Evolutionary conservation across 495 filamentous ascomycete species (phyloP), one percentile per base, ranked within the genome.

Genomic region (Trichocladium uniseriatum): DNA sequence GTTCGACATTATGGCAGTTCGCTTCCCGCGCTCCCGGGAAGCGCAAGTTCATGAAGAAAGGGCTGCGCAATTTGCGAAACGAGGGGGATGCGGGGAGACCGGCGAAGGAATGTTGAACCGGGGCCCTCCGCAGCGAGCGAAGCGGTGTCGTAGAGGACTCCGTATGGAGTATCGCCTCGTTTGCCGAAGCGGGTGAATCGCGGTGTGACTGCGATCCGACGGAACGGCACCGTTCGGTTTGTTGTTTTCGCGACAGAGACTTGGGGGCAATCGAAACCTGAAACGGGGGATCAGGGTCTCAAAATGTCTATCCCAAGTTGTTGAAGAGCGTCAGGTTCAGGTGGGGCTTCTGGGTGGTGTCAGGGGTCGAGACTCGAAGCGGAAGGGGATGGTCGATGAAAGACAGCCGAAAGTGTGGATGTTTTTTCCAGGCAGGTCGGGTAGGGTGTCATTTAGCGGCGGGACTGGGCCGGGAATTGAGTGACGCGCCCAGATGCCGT

Each of bases 1-100:
- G 62, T 66, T 64, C 38, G 71, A 69, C 72, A 75, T 76, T 58
- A 49, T 64, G 68, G 57, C 55, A 55, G 51, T 59, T 56, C 57
- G 55, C 54, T 64, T 57, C 53, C 49, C 44, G 65, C 59, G 58
- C 61, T 56, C 40, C 40, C 47, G 61, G 67, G 64, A 53, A 64
- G 56, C 59, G 57, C 59, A 62, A 49, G 55, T 31, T 66, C 63
- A 64, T 61, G 54, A 62, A 59, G 58, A 49, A 29, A 31, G 28
- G 41, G 38, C 34, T 14, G 51, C 44, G 49, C 22, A 29, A 38
- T 41, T n/a, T 16, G 13, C 15, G 22, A 37, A 48, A 22, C 32
- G 34, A 22, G 27, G 37, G 32, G 20, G 38, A 44, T 19, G 51
- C 41, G 35, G 24, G 35, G 14, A 22, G 44, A 34, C 32, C 22